Evolutionary conservation across 139 green algal species (phyloP).

Genomic region (Chlorella ohadii): DNA sequence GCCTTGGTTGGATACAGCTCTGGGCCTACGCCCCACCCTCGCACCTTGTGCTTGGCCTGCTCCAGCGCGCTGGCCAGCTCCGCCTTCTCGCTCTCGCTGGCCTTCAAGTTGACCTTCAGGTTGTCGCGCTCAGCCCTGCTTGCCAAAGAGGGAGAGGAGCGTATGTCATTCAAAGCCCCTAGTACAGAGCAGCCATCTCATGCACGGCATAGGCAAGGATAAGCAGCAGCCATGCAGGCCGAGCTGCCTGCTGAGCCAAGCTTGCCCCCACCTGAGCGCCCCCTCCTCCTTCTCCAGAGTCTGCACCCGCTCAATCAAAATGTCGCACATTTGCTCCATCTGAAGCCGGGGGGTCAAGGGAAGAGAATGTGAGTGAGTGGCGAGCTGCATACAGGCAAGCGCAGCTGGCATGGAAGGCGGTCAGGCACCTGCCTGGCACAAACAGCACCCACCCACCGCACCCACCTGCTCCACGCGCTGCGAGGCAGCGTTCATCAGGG

Average conservation of each 20-base stretch:
- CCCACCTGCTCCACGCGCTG: conserved; percentile 45
- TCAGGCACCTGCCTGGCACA: neutral
- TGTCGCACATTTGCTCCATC: conserved; percentile 23
- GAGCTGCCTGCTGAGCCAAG: neutral
- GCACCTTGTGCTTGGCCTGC: neutral
- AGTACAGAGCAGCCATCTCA: too few species aligned
- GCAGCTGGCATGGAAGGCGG: too few species aligned
- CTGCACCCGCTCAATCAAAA: conserved; percentile 7
- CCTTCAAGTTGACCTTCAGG: neutral
- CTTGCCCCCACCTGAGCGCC: neutral
- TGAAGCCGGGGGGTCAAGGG: neutral
- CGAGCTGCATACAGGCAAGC: too few species aligned
- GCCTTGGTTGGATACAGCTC: too few species aligned
- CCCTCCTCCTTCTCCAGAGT: conserved; percentile 14
- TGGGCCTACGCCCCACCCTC: neutral
- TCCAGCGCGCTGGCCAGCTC: conserved; percentile 28
- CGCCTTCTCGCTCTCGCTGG: conserved; percentile 12
- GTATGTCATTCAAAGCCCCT: too few species aligned
- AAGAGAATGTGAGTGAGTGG: too few species aligned
- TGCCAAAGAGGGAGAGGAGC: neutral
- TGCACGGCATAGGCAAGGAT: too few species aligned
- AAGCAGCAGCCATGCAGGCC: neutral
- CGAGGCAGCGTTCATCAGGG: conserved; percentile 36
- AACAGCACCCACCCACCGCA: neutral
- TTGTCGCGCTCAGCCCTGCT: conserved; percentile 7